Evolutionary conservation across 2,329 filamentous ascomycete species (phyloP).

Genomic region (Aspergillus udagawae): DNA sequence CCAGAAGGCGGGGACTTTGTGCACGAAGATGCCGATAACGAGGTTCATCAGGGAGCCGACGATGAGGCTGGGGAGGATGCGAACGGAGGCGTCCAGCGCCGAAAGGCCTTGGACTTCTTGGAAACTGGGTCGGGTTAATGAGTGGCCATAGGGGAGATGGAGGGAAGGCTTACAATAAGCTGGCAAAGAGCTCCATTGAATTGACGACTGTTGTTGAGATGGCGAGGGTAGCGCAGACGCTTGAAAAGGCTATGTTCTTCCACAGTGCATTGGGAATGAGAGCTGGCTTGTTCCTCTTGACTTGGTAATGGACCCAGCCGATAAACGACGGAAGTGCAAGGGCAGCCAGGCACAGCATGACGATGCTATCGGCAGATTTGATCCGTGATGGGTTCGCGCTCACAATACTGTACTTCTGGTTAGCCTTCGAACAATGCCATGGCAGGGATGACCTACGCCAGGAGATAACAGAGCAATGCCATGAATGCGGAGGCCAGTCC

Average conservation of each 20-base stretch:
- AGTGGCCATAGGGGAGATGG: neutral
- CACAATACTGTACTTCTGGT: conserved; percentile 15
- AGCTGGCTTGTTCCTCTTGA: conserved; percentile 45
- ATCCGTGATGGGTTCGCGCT: conserved; percentile 33
- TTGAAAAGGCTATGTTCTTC: conserved; percentile 55
- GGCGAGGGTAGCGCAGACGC: conserved; percentile 50
- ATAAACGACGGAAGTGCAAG: conserved; percentile 48
- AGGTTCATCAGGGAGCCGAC: conserved; percentile 44
- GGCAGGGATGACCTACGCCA: conserved; percentile 44
- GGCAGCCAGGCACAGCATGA: conserved; percentile 43
- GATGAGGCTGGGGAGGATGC: conserved; percentile 45
- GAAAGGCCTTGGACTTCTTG: conserved; percentile 48
- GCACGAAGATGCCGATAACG: conserved; percentile 44
- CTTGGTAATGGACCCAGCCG: conserved; percentile 52
- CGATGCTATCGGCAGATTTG: conserved; percentile 42
- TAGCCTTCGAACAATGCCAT: no score
- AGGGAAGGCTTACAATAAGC: conserved; percentile 44
- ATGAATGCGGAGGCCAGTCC: conserved; percentile 44
- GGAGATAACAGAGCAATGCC: conserved; percentile 50
- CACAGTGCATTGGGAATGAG: conserved; percentile 62
- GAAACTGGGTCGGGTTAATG: conserved; percentile 38
- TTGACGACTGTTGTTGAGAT: conserved; percentile 47
- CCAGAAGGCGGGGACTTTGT: conserved; percentile 40
- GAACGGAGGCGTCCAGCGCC: conserved; percentile 45
- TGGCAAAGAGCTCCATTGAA: conserved; percentile 46